Percentiles rank a stretch among this genome's conserved stretches.
These are phyloP conservation scores for Sporothrix luriei DNA, from an alignment of 2,329 filamentous ascomycete genomes.

Conservation along the genomic window DNA sequence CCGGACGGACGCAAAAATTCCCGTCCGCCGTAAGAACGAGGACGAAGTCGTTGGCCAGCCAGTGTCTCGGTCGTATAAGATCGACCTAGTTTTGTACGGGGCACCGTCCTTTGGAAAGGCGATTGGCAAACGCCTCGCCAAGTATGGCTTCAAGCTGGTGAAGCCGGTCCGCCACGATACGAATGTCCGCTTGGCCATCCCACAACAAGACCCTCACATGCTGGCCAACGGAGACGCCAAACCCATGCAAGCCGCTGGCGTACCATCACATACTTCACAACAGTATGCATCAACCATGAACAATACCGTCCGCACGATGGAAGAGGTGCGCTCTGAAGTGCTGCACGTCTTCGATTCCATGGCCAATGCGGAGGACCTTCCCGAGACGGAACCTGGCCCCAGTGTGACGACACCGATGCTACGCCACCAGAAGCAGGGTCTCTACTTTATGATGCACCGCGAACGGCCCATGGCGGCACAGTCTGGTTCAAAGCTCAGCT, in stretches of 20 bases:
- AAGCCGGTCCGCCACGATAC: slow-evolving; percentile 67
- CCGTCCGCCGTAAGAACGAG: slow-evolving; percentile 62
- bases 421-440: slow-evolving; percentile 84
- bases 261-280: not conserved
- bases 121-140: slow-evolving; percentile 69
- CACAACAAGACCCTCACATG: slow-evolving; percentile 45
- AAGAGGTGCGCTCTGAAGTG: slow-evolving; percentile 84
- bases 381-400: slow-evolving; percentile 67
- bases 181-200: slow-evolving; percentile 74
- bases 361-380: slow-evolving; percentile 72
- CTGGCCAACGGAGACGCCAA: slow-evolving; percentile 42
- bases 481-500: slow-evolving; percentile 60
- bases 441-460: slow-evolving; percentile 80
- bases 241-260: not conserved
- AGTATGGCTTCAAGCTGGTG: slow-evolving; percentile 67
- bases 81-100: slow-evolving; percentile 80
- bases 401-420: slow-evolving; percentile 70
- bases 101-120: slow-evolving; percentile 64
- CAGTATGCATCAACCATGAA: not conserved
- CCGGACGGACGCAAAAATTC: slow-evolving; percentile 72
- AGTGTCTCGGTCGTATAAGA: slow-evolving; percentile 62
- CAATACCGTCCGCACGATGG: slow-evolving; percentile 61
- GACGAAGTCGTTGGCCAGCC: slow-evolving; percentile 66
- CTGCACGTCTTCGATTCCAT: slow-evolving; percentile 86
- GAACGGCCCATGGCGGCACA: slow-evolving; percentile 68